Evolutionary conservation across 805 yeast species (phyloP).

Genomic region (Starmerella davenportii): DNA sequence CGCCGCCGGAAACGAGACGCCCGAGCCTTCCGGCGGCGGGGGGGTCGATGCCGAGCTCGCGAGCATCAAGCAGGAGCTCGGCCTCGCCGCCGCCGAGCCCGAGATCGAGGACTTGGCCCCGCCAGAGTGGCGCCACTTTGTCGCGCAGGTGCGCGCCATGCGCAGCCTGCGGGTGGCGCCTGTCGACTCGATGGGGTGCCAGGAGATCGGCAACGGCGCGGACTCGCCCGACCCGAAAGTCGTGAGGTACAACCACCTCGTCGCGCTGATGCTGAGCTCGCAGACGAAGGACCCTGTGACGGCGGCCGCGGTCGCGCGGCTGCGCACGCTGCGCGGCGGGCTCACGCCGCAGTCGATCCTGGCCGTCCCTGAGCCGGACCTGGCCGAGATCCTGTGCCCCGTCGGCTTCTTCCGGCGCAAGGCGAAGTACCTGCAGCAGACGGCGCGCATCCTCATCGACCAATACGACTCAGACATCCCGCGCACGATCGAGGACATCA

Average conservation of each 20-base stretch:
- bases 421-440: conserved; percentile 46
- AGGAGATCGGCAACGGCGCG: conserved; percentile 27
- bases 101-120: no score
- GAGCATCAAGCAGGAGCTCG: no score
- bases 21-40: no score
- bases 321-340: conserved; percentile 34
- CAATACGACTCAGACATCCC: conserved; percentile 57
- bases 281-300: conserved; percentile 86
- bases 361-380: conserved; percentile 28
- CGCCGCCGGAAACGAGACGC: no score
- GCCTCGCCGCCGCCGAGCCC: no score
- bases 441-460: conserved; percentile 36
- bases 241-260: conserved; percentile 52
- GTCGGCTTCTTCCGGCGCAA: conserved; percentile 82
- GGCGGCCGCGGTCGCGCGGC: conserved; percentile 45
- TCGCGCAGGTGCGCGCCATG: conserved; percentile 37
- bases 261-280: conserved; percentile 72
- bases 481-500: conserved; percentile 41
- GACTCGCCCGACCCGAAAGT: conserved; percentile 20
- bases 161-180: conserved; percentile 54
- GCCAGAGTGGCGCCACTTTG: conserved; percentile 18
- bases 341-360: conserved; percentile 20
- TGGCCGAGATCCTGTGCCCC: conserved; percentile 50
- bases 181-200: conserved; percentile 81
- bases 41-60: no score